phyloP scores from a whole-genome alignment of 1,284 basidiomycete species.

The Microbotryum violaceum region DNA sequence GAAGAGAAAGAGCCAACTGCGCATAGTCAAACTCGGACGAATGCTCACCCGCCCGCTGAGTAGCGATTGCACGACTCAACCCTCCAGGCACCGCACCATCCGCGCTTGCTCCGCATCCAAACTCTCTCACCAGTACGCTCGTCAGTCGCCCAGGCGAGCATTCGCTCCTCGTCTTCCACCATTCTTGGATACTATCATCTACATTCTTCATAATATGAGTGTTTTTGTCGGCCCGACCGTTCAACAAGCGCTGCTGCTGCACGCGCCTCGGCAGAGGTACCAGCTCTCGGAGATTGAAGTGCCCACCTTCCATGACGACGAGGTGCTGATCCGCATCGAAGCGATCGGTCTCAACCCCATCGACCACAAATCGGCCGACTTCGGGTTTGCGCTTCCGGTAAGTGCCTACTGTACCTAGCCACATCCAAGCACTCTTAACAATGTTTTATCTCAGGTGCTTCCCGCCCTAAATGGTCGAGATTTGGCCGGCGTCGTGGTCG shows the following conservation, averaged over 20 bases:
- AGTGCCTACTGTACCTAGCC: not conserved
- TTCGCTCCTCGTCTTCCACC: not conserved
- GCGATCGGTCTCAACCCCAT: conserved; percentile 20
- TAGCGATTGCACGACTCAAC: too few relatives aligned
- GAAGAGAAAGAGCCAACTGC: too few relatives aligned
- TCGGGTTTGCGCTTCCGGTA: not conserved
- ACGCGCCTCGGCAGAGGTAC: conserved; percentile 8
- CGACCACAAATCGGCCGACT: too few relatives aligned
- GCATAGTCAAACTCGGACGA: too few relatives aligned
- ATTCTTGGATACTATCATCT: not conserved
- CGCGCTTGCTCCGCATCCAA: too few relatives aligned
- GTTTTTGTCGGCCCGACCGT: not conserved
- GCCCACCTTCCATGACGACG: conserved; percentile 5
- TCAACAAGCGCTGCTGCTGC: conserved; percentile 10
- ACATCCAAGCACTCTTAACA: too few relatives aligned
- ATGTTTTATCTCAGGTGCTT: not conserved
- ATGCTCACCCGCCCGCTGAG: too few relatives aligned
- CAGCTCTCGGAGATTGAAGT: conserved; percentile 6
- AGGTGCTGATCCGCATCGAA: conserved; percentile 17
- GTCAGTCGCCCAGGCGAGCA: too few relatives aligned
- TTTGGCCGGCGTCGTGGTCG: conserved; percentile 12
- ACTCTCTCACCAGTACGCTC: too few relatives aligned
- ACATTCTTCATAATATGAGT: not conserved
- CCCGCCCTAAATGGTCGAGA: conserved; percentile 12
- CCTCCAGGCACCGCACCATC: too few relatives aligned